Base-by-base conservation (phyloP, 176 grass and related monocot genomes). In the Elaeis guineensis region DNA sequence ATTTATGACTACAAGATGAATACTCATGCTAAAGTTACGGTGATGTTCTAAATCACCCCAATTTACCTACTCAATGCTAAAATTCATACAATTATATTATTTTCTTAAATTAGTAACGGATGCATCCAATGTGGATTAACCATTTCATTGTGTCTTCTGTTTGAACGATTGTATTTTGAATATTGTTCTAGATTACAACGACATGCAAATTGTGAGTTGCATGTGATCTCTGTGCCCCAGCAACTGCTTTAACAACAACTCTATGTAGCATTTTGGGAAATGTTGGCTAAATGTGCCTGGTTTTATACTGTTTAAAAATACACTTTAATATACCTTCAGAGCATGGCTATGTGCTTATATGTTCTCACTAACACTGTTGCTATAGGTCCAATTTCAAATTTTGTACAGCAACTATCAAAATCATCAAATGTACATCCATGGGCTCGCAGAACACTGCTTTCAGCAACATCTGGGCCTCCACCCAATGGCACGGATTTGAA, bases 361-460 rank as follows among this genome's bases (percentile, higher is more conserved):
- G 15, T 19, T 19, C 17, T 30, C 14, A 32, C 5, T 39, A 11
- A 5, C n/a, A 35, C 35, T 14, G 2, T 44, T 44, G 8, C 6
- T 44, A 39, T 32, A 54, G 30, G 6, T 69, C 76, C 22, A 79
- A 23, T 58, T 75, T 67, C 50, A 25, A 66, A 63, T 51, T 49
- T 73, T 73, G 24, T 65, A 70, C 60, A 66, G 54, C 29, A 84
- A 80, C 77, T 72, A 73, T 75, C 59, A 25, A 78, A 71, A 52
- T 62, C 86, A 58, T 73, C 69, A 58, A 63, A 70, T 61, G 48
- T 50, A 55, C 78, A 77, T 75, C 30, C 60, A 55, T 63, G 83
- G 64, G 55, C 59, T 72, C 72, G 78, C 51, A 85, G 80, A 82
- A 51, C 64, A 54, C 67, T 92, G 65, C 59, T 78, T 50, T 74